Base-by-base conservation (phyloP, 495 filamentous ascomycete species). In the Trichoderma erinaceum region DNA sequence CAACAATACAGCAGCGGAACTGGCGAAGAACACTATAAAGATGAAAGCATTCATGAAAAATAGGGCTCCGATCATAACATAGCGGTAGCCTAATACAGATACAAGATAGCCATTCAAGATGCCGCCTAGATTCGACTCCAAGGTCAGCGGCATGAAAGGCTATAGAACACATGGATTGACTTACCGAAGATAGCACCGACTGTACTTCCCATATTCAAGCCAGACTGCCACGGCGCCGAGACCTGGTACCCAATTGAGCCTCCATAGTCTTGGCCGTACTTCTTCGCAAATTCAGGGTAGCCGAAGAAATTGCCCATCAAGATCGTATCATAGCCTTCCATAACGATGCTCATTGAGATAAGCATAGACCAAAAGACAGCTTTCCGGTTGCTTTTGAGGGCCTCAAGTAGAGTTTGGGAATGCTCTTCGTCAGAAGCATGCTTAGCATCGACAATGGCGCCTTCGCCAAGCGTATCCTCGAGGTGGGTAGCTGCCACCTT, bases 21-120 rank as follows among this genome's bases (percentile, higher is more conserved):
- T 79, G n/a, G 87, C 87, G 11, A 88, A 88, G 78, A 86, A 84
- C 10, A 77, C 70, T 66, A 87, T 75, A 69, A 86, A 85, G 66
- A 86, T 81, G 66, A 82, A 81, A 27, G 72, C 77, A 50, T 76
- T 82, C 64, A 86, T 70, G 35, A 80, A 68, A 1, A 71, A 71
- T 21, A 86, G 74, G n/a, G 78, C 75, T 65, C 72, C 70, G 2
- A 83, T 76, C 71, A 82, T 75, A 0, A 80, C 77, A 65, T 68
- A 71, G 38, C 78, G 77, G 68, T 86, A 81, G 0, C 85, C 85
- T 48, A 72, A 81, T 64, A 72, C 74, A 8, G 78, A 78, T n/a
- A 81, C 79, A 23, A 82, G 69, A 66, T 78, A 84, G 43, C 83
- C 84, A 52, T 82, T 83, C 2, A 79, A 69, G 29, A 84, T 69